These are phyloP conservation scores for Candida odintsovae DNA, from an alignment of 805 yeast genomes.

Conservation along the genomic window DNA sequence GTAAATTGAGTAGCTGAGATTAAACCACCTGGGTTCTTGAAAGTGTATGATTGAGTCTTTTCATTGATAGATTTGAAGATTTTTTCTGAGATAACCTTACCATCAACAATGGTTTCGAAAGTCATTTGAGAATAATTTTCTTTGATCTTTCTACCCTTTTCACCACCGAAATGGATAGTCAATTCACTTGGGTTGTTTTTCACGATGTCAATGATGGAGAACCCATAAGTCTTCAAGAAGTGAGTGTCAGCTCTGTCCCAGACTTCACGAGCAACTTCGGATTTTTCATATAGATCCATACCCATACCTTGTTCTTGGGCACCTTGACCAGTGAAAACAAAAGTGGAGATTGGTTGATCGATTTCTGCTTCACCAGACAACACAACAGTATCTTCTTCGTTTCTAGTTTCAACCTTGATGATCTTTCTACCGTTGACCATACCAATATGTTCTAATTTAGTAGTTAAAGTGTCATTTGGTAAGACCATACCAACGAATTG, in stretches of 20 bases:
- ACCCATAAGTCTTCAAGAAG: slow-evolving; percentile 90
- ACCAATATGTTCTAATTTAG: slow-evolving; percentile 91
- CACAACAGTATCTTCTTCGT: slow-evolving; percentile 76
- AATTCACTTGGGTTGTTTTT: slow-evolving; percentile 92
- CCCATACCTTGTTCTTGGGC: slow-evolving; percentile 99
- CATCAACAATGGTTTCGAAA: slow-evolving; percentile 90
- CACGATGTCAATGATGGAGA: slow-evolving; percentile 94
- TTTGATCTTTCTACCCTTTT: slow-evolving; percentile 90
- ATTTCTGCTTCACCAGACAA: slow-evolving; percentile 96
- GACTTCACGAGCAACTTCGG: slow-evolving; percentile 88
- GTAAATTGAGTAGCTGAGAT: slow-evolving; percentile 98
- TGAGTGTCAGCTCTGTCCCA: slow-evolving; percentile 98
- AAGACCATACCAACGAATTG: slow-evolving; percentile 94
- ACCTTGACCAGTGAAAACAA: slow-evolving; percentile 99
- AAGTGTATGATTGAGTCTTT: slow-evolving; percentile 77
- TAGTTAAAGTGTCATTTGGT: slow-evolving; percentile 86
- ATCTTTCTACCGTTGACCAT: slow-evolving; percentile 99
- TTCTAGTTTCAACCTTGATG: slow-evolving; percentile 83
- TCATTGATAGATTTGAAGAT: slow-evolving; percentile 90
- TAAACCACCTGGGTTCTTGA: slow-evolving; percentile 90
- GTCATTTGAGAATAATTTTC: slow-evolving; percentile 95
- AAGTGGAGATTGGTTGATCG: slow-evolving; percentile 95
- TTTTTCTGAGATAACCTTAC: slow-evolving; percentile 81
- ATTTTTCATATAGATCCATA: slow-evolving; percentile 91
- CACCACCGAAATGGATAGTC: slow-evolving; percentile 97